phyloP scores from a whole-genome alignment of 1,284 basidiomycete genomes.

The Xerocomus minutiporus region DNA sequence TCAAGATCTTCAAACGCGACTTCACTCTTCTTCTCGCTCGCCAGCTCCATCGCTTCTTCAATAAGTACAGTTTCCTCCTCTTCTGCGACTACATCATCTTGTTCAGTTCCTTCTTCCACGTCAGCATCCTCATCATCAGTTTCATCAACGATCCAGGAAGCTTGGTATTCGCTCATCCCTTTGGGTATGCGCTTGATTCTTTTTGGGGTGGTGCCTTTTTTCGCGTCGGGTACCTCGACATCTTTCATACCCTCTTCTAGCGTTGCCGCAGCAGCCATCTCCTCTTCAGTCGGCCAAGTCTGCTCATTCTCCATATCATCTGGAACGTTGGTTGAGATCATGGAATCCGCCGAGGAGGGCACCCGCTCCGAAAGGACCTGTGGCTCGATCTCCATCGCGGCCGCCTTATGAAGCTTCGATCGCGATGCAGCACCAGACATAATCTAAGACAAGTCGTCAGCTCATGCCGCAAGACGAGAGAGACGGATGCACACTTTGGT shows the following conservation, averaged over 20 bases:
- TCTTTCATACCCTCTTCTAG: slow-evolving; percentile 29
- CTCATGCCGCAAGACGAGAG: neutral
- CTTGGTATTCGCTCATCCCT: slow-evolving; percentile 91
- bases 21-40: slow-evolving; percentile 44
- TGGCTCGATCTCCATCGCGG: slow-evolving; percentile 62
- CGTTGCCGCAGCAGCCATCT: slow-evolving; percentile 57
- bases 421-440: slow-evolving; percentile 53
- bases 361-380: slow-evolving; percentile 55
- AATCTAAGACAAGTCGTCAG: slow-evolving; percentile 42
- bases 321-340: slow-evolving; percentile 83
- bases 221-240: slow-evolving; percentile 56
- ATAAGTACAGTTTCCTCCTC: slow-evolving; percentile 40
- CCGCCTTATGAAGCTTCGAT: slow-evolving; percentile 35
- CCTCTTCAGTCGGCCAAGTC: slow-evolving; percentile 98
- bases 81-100: slow-evolving; percentile 40
- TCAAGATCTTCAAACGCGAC: slow-evolving; percentile 75
- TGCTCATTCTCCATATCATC: slow-evolving; percentile 93
- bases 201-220: slow-evolving; percentile 65
- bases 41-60: slow-evolving; percentile 60
- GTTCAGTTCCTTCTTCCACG: slow-evolving; percentile 24
- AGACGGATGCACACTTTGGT: slow-evolving; percentile 55
- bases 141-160: slow-evolving; percentile 88
- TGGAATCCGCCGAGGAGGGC: slow-evolving; percentile 76
- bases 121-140: slow-evolving; percentile 62
- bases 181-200: slow-evolving; percentile 77